A percentile compares a stretch with the other conserved stretches of the same genome.
These are phyloP conservation scores for Axilococcus clingmanii DNA, from an alignment of 139 green algal species.

Conservation along the genomic window DNA sequence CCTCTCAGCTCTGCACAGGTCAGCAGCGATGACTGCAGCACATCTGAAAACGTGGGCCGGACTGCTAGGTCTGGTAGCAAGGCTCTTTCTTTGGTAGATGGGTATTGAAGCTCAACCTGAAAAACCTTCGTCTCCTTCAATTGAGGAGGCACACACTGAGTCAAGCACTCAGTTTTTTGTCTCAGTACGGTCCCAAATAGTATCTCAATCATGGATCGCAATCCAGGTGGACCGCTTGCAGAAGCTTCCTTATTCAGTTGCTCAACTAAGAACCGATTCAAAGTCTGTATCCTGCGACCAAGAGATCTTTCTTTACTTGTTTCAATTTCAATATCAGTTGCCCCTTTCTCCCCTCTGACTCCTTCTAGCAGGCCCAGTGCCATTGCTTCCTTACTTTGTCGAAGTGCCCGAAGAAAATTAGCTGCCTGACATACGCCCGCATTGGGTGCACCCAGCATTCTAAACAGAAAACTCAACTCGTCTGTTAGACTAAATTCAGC, in stretches of 20 bases:
- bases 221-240: background rate
- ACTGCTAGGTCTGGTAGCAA: background rate
- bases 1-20: conserved; percentile 47
- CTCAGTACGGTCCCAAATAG: conserved; percentile 38
- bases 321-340: conserved; percentile 18
- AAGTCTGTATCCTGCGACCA: conserved; percentile 48
- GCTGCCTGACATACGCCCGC: conserved; percentile 65
- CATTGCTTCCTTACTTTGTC: conserved; percentile 65
- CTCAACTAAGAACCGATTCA: conserved; percentile 84
- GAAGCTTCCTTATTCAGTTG: conserved; percentile 60
- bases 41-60: conserved; percentile 38
- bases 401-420: conserved; percentile 82
- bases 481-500: conserved; percentile 79
- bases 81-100: conserved; percentile 22
- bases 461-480: conserved; percentile 81
- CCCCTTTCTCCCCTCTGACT: conserved; percentile 24
- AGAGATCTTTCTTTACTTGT: conserved; percentile 48
- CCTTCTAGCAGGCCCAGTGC: conserved; percentile 75
- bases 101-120: conserved; percentile 63
- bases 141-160: conserved; percentile 7
- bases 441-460: conserved; percentile 63
- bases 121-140: conserved; percentile 20
- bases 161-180: conserved; percentile 37
- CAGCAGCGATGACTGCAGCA: conserved; percentile 50
- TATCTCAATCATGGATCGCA: background rate